Evolutionary conservation across 2,329 filamentous ascomycete genomes (phyloP).

Genomic region (Chaetomium sp.): DNA sequence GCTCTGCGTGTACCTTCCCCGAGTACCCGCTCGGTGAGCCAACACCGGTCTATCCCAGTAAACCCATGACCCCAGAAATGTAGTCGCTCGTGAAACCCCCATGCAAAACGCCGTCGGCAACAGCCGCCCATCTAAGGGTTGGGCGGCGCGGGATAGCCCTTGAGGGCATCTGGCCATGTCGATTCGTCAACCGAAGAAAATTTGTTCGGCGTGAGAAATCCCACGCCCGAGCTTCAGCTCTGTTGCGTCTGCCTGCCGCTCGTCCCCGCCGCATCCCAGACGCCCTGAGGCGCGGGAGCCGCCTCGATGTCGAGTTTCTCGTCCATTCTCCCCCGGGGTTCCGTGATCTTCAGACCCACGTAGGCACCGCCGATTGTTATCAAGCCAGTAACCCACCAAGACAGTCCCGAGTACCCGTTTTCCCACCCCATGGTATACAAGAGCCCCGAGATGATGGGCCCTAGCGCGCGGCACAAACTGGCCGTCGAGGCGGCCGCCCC

Average conservation of each 20-base stretch:
- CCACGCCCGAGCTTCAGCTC: background rate
- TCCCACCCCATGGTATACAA: slow-evolving; percentile 80
- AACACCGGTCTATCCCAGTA: slow-evolving; percentile 22
- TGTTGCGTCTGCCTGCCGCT: slow-evolving; percentile 2
- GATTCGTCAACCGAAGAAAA: slow-evolving; percentile 1
- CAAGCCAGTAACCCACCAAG: slow-evolving; percentile 88
- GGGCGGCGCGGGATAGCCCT: slow-evolving; percentile 7
- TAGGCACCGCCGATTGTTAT: slow-evolving; percentile 75
- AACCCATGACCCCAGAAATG: slow-evolving; percentile 8
- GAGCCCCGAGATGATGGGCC: slow-evolving; percentile 83
- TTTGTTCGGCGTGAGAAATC: background rate
- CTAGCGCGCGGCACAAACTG: slow-evolving; percentile 83
- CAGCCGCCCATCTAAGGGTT: slow-evolving; percentile 16
- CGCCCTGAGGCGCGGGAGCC: slow-evolving; percentile 1
- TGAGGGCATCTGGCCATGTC: slow-evolving; percentile 9
- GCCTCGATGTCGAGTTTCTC: slow-evolving; percentile 39
- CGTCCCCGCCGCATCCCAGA: slow-evolving; percentile 8
- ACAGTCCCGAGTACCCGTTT: slow-evolving; percentile 80
- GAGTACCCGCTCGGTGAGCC: slow-evolving; percentile 14
- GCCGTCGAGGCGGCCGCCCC: slow-evolving; percentile 90
- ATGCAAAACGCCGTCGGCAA: slow-evolving; percentile 9
- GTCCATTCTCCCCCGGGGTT: slow-evolving; percentile 54
- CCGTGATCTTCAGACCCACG: slow-evolving; percentile 74
- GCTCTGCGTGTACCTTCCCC: slow-evolving; percentile 9
- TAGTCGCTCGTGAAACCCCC: slow-evolving; percentile 4